A percentile compares a stretch with the other conserved stretches of the same genome.
These are phyloP conservation scores for Sistotremastrum niveocremeum DNA, from an alignment of 768 basidiomycete genomes.

Conservation along the genomic window DNA sequence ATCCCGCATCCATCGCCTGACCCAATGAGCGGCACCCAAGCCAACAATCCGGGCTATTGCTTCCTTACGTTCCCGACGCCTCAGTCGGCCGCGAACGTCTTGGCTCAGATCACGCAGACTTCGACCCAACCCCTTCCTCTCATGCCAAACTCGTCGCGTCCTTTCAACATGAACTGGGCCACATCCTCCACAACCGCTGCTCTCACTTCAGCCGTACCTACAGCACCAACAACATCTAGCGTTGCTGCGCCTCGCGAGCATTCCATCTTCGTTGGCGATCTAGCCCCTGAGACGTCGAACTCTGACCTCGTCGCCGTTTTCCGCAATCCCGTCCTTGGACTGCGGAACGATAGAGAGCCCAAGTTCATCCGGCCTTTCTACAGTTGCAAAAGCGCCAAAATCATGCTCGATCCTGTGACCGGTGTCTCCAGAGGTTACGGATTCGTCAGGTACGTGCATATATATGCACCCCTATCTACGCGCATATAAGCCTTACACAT, in stretches of 20 bases:
- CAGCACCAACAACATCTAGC: slow-evolving; percentile 37
- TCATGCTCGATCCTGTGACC: slow-evolving; percentile 84
- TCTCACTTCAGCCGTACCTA: slow-evolving; percentile 15
- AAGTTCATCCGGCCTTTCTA: slow-evolving; percentile 80
- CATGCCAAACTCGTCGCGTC: slow-evolving; percentile 80
- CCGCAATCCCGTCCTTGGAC: slow-evolving; percentile 76
- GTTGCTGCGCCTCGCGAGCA: slow-evolving; percentile 51
- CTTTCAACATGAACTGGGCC: slow-evolving; percentile 77
- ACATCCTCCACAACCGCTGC: slow-evolving; percentile 18
- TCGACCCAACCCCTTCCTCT: neutral
- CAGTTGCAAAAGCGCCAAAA: slow-evolving; percentile 92
- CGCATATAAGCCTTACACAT: slow-evolving; percentile 8
- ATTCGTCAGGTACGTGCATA: slow-evolving; percentile 59
- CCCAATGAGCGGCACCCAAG: slow-evolving; percentile 42
- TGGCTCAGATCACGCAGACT: slow-evolving; percentile 50
- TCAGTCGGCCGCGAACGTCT: slow-evolving; percentile 53
- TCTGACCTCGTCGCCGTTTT: slow-evolving; percentile 92
- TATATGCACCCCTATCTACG: slow-evolving; percentile 1
- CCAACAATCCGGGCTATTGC: slow-evolving; percentile 80
- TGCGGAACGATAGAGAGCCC: slow-evolving; percentile 76
- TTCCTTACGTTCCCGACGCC: slow-evolving; percentile 75
- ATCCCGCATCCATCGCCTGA: slow-evolving; percentile 53
- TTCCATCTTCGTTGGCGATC: slow-evolving; percentile 89
- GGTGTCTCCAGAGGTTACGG: slow-evolving; percentile 86
- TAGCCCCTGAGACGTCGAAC: slow-evolving; percentile 87